A percentile compares a stretch with the other conserved stretches of the same genome.
phyloP scores from a whole-genome alignment of 345 rosid genomes.

The Corchorus olitorius region DNA sequence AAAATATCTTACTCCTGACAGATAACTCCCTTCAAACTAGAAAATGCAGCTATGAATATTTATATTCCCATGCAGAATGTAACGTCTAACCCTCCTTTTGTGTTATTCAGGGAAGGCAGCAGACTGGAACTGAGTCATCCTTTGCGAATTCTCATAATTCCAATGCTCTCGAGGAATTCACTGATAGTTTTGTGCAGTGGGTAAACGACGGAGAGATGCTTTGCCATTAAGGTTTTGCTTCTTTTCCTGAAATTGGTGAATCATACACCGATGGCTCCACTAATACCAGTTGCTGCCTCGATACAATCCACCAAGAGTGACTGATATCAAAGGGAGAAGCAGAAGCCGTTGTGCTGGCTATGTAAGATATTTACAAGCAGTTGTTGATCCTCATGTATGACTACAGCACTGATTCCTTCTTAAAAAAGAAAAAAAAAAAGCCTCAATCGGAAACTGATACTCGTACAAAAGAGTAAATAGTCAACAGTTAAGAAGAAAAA shows the following conservation, averaged over 20 bases:
- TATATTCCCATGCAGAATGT: background rate
- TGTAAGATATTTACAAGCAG: conserved; percentile 14
- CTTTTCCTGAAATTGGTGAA: background rate
- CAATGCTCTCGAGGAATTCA: conserved; percentile 52
- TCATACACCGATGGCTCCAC: background rate
- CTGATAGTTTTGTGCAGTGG: conserved; percentile 85
- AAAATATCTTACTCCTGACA: background rate
- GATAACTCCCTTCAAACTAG: background rate
- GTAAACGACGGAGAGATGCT: conserved; percentile 74
- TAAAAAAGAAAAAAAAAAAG: background rate
- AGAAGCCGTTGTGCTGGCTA: conserved; percentile 10
- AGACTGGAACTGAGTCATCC: conserved; percentile 42
- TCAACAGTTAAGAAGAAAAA: conserved; percentile 22
- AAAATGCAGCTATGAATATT: conserved; percentile 5
- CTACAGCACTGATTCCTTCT: conserved; percentile 18
- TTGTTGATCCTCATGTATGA: conserved; percentile 1
- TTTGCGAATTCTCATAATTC: conserved; percentile 30
- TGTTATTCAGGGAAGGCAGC: conserved; percentile 59
- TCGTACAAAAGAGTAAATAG: conserved; percentile 50
- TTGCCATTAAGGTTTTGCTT: conserved; percentile 53
- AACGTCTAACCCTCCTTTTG: conserved; percentile 8
- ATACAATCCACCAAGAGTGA: conserved; percentile 19
- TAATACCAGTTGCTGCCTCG: background rate
- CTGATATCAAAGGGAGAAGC: conserved; percentile 15
- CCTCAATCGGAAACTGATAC: conserved; percentile 27